Base-by-base conservation (phyloP, 768 basidiomycete genomes). In the Wakefieldia striispora region DNA sequence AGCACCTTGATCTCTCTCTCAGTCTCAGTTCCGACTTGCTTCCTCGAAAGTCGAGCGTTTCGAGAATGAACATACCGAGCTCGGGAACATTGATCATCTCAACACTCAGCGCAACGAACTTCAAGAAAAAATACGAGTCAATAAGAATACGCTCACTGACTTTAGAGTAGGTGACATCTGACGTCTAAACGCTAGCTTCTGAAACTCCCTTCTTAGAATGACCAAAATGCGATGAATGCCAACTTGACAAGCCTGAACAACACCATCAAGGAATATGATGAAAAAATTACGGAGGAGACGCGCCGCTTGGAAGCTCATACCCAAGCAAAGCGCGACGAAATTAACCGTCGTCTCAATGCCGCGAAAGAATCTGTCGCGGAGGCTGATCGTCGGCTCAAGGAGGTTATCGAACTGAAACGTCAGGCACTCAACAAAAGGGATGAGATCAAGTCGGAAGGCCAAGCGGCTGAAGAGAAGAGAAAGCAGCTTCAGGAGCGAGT, bases 241-340 rank as follows among this genome's bases (percentile, higher is more conserved):
- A 72, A 69, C 44, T 64, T 80, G 34, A 66, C 63, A 6, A 61
- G 60, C 4, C 50, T 69, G 21, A 65, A 71, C 20, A 58, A 44
- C 21, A 50, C 64, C 13, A 74, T 78, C 40, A 52, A 55, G 16
- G 66, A 70, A 0, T 60, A 70, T n/a, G 64, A 79, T 2, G 56
- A 64, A 16, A 72, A 79, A 43, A 83, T 92, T 40, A 67, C 57
- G 6, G 72, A 71, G 27, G 86, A 88, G 63, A 72, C 74, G 6
- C 69, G 65, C 26, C 80, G 76, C 36, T 73, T 80, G 69, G 82
- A 72, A 51, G 70, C 70, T 6, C 75, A 82, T 53, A 80, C 80
- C 3, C 81, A 86, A 56, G 78, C 71, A 12, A 84, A 83, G 59
- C 82, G 80, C 16, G 80, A 87, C 27, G 78, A 81, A 54, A 73